Percentiles rank a stretch among this genome's conserved stretches.
These are phyloP conservation scores for Myxozyma geophila DNA, from an alignment of 805 yeast genomes.

Conservation along the genomic window DNA sequence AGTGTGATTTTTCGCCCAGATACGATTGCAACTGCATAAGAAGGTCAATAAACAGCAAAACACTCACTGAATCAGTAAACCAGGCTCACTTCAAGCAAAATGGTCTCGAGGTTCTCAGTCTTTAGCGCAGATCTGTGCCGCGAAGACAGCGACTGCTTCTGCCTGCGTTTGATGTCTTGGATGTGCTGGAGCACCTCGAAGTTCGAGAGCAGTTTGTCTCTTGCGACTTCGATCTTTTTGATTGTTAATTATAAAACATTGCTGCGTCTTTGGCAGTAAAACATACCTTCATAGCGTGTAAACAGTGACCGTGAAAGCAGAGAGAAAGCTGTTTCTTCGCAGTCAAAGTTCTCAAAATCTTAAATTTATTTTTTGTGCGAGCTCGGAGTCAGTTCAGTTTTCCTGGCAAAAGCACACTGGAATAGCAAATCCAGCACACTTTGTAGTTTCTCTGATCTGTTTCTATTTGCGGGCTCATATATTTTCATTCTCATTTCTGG, in stretches of 20 bases:
- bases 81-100: conserved; percentile 39
- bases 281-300: conserved; percentile 1
- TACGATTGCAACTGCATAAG: conserved; percentile 46
- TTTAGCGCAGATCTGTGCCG: conserved; percentile 38
- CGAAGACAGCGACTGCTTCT: conserved; percentile 28
- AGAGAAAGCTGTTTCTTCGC: no score
- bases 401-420: neutral
- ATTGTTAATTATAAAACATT: neutral
- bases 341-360: no score
- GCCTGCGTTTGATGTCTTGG: conserved; percentile 49
- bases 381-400: no score
- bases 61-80: conserved; percentile 37
- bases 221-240: conserved; percentile 51
- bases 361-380: no score
- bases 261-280: no score
- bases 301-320: neutral
- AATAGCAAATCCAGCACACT: no score
- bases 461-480: neutral
- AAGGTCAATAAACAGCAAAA: conserved; percentile 39
- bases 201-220: conserved; percentile 67
- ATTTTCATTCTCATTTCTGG: neutral
- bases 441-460: neutral
- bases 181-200: conserved; percentile 66
- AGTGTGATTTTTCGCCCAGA: conserved; percentile 43
- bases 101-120: conserved; percentile 40